Conservation (phyloP, 1,284 basidiomycete species). For the Amylostereum chailletii region DNA sequence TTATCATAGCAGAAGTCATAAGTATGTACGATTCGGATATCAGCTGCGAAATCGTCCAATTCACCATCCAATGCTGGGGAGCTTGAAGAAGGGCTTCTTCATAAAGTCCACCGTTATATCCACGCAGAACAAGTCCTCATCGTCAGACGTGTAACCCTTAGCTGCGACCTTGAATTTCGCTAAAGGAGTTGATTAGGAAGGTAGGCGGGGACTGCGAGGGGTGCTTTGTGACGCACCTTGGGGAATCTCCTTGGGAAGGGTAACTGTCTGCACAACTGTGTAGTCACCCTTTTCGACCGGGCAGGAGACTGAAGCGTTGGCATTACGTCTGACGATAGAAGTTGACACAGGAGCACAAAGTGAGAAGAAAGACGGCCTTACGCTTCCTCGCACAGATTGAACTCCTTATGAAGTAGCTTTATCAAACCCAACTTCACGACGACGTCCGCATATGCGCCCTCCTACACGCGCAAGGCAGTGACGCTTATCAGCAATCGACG, state of each 20-base stretch:
- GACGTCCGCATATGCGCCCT: slow-evolving; percentile 87
- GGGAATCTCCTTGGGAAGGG: slow-evolving; percentile 84
- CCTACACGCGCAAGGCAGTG: slow-evolving; percentile 34
- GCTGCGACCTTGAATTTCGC: slow-evolving; percentile 83
- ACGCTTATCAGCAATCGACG: neutral
- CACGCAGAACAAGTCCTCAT: slow-evolving; percentile 76
- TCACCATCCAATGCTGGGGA: slow-evolving; percentile 8
- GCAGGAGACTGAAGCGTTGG: slow-evolving; percentile 68
- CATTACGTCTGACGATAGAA: slow-evolving; percentile 41
- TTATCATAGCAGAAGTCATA: too few relatives aligned
- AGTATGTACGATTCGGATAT: neutral
- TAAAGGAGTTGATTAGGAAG: slow-evolving; percentile 21
- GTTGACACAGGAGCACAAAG: slow-evolving; percentile 6
- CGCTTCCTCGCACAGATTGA: slow-evolving; percentile 91
- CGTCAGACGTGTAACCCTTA: slow-evolving; percentile 67
- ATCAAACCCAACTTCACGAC: slow-evolving; percentile 83
- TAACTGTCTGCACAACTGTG: slow-evolving; percentile 69
- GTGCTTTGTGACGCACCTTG: slow-evolving; percentile 42
- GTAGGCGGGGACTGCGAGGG: neutral
- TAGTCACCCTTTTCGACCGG: slow-evolving; percentile 70
- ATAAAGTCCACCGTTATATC: slow-evolving; percentile 73
- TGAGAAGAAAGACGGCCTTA: slow-evolving; percentile 33
- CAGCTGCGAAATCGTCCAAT: neutral
- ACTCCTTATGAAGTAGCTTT: slow-evolving; percentile 73
- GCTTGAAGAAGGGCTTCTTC: slow-evolving; percentile 19